Evolutionary conservation across 345 rosid species (phyloP), one percentile per base, ranked within the genome.

Genomic region (Salix caprea): DNA sequence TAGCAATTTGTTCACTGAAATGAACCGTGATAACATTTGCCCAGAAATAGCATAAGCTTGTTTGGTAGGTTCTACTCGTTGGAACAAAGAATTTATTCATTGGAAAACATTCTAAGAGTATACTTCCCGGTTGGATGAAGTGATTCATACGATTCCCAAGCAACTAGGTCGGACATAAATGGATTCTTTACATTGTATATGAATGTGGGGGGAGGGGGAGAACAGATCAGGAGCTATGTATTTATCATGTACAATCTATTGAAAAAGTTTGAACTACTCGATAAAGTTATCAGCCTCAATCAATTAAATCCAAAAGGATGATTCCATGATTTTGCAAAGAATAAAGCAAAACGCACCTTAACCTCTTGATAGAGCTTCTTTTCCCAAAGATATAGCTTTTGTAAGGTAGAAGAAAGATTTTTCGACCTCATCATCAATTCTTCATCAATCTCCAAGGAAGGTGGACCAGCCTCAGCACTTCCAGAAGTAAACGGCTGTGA

Each of bases 331-430:
- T 48, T 21, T 56, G 23, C 64, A 15, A 69, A 18, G 16, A 74
- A 54, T 1, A 70, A 71, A 21, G 42, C 28, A 64, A 12, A 78
- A 19, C 73, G 71, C 88, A 94, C 99, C 97, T 96, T 96, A 14
- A 94, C 99, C 86, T 96, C 98, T 32, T 84, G 82, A 70, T 84
- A 90, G 71, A 94, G 90, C 81, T 96, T 96, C 94, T 92, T 94
- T 91, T 94, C 99, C 99, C 96, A 96, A 42, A 94, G 91, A 82
- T 84, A 76, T 11, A 96, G 87, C 81, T 92, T 96, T 48, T 86
- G 97, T 85, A 96, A 81, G 24, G 94, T 94, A 18, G 99, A 90
- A 36, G 99, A 94, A 75, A 96, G 97, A 76, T 90, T 91, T 70
- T 88, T 87, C 0, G 93, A 86, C 75, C 92, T 89, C 65, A 78